Base-by-base conservation (phyloP, 495 filamentous ascomycete genomes). In the Lentithecium fluviatile region DNA sequence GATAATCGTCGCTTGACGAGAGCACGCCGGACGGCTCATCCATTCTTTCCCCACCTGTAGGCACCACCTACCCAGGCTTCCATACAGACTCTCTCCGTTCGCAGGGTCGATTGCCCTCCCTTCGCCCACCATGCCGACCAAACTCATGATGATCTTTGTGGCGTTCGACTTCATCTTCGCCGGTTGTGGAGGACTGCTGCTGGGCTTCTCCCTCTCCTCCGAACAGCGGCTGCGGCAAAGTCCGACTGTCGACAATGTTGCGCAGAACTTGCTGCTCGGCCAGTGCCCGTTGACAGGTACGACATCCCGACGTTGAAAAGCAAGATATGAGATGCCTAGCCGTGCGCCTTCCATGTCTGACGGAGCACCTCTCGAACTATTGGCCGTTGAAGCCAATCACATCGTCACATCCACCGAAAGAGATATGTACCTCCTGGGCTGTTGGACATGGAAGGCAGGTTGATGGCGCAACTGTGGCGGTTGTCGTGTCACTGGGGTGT, bases 131-230 rank as follows among this genome's bases (percentile, higher is more conserved):
- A 71, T 71, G 67, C 43, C 46, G 29, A 56, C 60, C 64, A 71
- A 71, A 60, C 62, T 70, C n/a, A 70, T 68, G 53, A 32, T 69
- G 19, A 45, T 65, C 57, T 71, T 60, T 49, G 40, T 69, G 32
- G 64, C 37, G 8, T 51, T 75, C 58, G 81, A 89, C 68, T 57
- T 80, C 62, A 72, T 90, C 67, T 88, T 89, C 71, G 74, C 85
- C 19, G 69, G 76, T 19, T 82, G 82, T 57, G 88, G 87, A 62
- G 79, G 77, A 52, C 75, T 90, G 52, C 77, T 89, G 59, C 66
- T 89, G 55, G 80, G 76, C 53, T 85, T 86, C 63, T 82, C 84
- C 20, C 65, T 89, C 65, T 76, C 85, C 55, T 80, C 77, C 74
- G 79, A 75, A 73, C 75, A 69, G 64, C 75, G 71, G 65, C 74